These are phyloP conservation scores for Puccinia polysora DNA, from an alignment of 1,284 basidiomycete genomes.

Conservation along the genomic window DNA sequence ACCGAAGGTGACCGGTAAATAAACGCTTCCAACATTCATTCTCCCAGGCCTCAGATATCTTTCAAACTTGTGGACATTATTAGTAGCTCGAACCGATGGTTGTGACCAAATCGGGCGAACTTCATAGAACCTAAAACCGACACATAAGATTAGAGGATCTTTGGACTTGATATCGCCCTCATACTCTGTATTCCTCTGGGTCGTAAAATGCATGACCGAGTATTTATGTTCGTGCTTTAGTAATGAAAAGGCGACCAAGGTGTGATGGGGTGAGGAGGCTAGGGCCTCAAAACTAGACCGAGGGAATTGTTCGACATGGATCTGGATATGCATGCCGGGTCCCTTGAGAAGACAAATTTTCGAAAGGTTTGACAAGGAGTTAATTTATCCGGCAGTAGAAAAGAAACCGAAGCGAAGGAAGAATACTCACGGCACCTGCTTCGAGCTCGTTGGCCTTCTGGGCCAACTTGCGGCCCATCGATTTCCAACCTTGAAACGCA, in stretches of 20 bases:
- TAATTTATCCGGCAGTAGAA: background rate
- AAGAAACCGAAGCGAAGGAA: background rate
- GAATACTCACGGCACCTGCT: conserved; percentile 23
- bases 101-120: conserved; percentile 89
- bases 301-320: conserved; percentile 33
- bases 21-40: conserved; percentile 77
- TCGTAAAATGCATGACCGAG: conserved; percentile 84
- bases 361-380: background rate
- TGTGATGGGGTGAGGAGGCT: conserved; percentile 52
- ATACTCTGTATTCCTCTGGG: conserved; percentile 94
- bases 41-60: conserved; percentile 78
- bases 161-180: conserved; percentile 82
- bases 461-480: conserved; percentile 71
- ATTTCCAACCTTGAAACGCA: conserved; percentile 90
- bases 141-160: conserved; percentile 82
- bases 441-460: conserved; percentile 40
- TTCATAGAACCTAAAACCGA: conserved; percentile 77
- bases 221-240: conserved; percentile 95
- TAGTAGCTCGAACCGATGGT: conserved; percentile 81
- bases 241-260: conserved; percentile 74
- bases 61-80: conserved; percentile 97
- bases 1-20: conserved; percentile 84
- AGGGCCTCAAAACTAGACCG: conserved; percentile 11
- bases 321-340: conserved; percentile 23
- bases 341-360: conserved; percentile 6